Conservation (phyloP, 2,329 filamentous ascomycete genomes). For the Myriosclerotinia scirpicola region DNA sequence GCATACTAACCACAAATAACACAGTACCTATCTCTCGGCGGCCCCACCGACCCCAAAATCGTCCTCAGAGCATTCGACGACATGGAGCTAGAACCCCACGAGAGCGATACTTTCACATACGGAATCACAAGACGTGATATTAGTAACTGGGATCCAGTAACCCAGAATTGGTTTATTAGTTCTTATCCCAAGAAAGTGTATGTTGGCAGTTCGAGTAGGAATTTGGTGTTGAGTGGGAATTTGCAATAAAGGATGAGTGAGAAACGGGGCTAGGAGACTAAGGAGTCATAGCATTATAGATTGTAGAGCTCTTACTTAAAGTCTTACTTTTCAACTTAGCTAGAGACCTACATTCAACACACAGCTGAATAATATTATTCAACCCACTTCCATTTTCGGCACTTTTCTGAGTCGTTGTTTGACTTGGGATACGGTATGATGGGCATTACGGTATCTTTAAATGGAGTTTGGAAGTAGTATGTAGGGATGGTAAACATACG, state of each 20-base stretch:
- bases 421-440: neutral
- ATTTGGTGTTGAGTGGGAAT: conserved; percentile 30
- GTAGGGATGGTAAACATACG: too few relatives aligned
- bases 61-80: conserved; percentile 81
- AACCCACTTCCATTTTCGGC: too few relatives aligned
- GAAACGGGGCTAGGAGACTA: too few relatives aligned
- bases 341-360: too few relatives aligned
- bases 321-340: too few relatives aligned
- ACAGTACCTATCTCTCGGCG: conserved; percentile 76
- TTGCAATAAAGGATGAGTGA: conserved; percentile 45
- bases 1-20: neutral
- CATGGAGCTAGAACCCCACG: conserved; percentile 65
- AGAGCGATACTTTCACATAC: conserved; percentile 64
- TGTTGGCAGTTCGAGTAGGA: conserved; percentile 37
- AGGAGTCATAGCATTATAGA: too few relatives aligned
- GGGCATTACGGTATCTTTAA: neutral
- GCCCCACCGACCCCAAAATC: conserved; percentile 64
- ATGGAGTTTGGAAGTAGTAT: neutral
- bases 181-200: conserved; percentile 38
- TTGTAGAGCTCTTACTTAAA: too few relatives aligned
- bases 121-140: conserved; percentile 78
- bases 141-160: conserved; percentile 76
- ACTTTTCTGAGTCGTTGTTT: too few relatives aligned
- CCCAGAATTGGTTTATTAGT: conserved; percentile 76
- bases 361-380: too few relatives aligned